These are phyloP conservation scores for Sordariomycetes sp. DNA, from an alignment of 2,329 filamentous ascomycete genomes.

Conservation along the genomic window DNA sequence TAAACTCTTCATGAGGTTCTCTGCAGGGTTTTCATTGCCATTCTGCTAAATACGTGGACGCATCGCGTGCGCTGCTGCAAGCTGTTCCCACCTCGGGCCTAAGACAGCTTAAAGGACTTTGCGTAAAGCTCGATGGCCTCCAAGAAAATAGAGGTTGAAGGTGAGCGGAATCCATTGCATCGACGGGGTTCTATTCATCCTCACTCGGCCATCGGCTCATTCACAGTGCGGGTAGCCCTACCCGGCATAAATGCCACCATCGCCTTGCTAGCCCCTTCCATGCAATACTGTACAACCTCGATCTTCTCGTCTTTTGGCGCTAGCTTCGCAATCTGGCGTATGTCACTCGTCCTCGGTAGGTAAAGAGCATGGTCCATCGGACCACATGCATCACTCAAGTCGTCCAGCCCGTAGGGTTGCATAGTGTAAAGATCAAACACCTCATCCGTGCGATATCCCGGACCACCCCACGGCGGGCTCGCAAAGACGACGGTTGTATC, in stretches of 20 bases:
- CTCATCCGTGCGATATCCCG: conserved; percentile 45
- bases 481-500: conserved; percentile 40
- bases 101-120: too few relatives aligned
- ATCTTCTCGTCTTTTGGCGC: conserved; percentile 45
- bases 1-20: too few relatives aligned
- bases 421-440: conserved; percentile 80
- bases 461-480: conserved; percentile 52
- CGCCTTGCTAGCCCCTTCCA: conserved; percentile 81
- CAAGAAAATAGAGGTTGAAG: too few relatives aligned
- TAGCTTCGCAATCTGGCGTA: conserved; percentile 64
- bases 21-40: too few relatives aligned
- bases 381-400: conserved; percentile 54
- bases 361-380: conserved; percentile 61
- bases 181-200: too few relatives aligned
- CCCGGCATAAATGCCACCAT: conserved; percentile 53
- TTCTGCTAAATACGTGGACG: too few relatives aligned
- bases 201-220: too few relatives aligned
- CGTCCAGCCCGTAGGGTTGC: conserved; percentile 71
- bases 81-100: too few relatives aligned
- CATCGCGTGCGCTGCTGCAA: too few relatives aligned
- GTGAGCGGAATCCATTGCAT: too few relatives aligned
- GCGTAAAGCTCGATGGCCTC: too few relatives aligned
- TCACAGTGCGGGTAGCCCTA: too few relatives aligned
- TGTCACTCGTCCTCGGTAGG: conserved; percentile 75
- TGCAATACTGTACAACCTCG: conserved; percentile 82